Conservation (phyloP, 345 rosid genomes). For the Clausena lansium region DNA sequence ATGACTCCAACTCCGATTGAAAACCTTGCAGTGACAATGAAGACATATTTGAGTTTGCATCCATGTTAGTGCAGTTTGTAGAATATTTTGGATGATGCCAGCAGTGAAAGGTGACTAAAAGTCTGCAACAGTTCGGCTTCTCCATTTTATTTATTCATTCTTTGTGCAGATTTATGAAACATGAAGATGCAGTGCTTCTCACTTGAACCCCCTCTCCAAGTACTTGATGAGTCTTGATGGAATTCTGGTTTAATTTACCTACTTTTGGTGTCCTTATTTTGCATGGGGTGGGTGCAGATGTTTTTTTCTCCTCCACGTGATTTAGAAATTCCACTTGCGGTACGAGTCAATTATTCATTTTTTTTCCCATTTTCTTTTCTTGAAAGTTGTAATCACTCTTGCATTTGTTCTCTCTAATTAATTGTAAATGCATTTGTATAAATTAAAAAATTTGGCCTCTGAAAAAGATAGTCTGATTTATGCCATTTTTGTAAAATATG, state of each 20-base stretch:
- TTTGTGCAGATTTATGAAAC: conserved; percentile 34
- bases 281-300: conserved; percentile 16
- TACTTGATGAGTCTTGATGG: conserved; percentile 6
- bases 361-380: background rate
- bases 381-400: conserved; percentile 15
- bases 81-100: conserved; percentile 9
- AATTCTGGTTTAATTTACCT: conserved; percentile 3
- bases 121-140: conserved; percentile 29
- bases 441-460: conserved; percentile 18
- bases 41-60: conserved; percentile 15
- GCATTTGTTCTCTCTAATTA: conserved; percentile 25
- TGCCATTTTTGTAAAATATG: conserved; percentile 27
- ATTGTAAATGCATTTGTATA: conserved; percentile 47
- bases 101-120: conserved; percentile 17
- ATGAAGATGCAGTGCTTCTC: conserved; percentile 12
- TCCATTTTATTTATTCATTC: conserved; percentile 34
- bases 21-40: conserved; percentile 10
- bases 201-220: conserved; percentile 2
- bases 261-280: conserved; percentile 17
- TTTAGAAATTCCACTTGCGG: conserved; percentile 15
- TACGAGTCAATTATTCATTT: conserved; percentile 13
- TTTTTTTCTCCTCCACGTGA: background rate
- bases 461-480: conserved; percentile 8
- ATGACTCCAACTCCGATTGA: conserved; percentile 90
- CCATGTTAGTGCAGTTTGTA: conserved; percentile 7